Evolutionary conservation across 495 filamentous ascomycete genomes (phyloP).

Genomic region (Daldinia loculata): DNA sequence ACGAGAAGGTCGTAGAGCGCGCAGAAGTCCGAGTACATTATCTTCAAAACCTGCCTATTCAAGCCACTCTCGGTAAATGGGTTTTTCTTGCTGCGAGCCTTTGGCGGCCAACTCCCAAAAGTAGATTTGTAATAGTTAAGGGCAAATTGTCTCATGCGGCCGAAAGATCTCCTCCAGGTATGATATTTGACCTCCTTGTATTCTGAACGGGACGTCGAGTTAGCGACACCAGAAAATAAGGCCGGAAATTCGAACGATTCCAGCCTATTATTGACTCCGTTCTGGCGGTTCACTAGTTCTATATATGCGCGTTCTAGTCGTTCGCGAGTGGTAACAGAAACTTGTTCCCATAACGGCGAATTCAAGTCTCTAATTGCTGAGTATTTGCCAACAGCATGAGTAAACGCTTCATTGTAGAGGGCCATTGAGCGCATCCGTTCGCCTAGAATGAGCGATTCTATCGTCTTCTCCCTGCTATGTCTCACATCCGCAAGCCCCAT

Average conservation of each 20-base stretch:
- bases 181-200: constrained; percentile 83
- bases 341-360: constrained; percentile 71
- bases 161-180: constrained; percentile 78
- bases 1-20: constrained; percentile 89
- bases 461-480: constrained; percentile 84
- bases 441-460: constrained; percentile 87
- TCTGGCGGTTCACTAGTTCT: constrained; percentile 75
- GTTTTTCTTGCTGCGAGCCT: constrained; percentile 91
- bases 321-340: constrained; percentile 75
- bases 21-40: constrained; percentile 86
- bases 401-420: constrained; percentile 89
- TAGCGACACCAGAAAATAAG: constrained; percentile 87
- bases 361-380: constrained; percentile 73
- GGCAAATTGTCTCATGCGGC: constrained; percentile 75
- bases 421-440: constrained; percentile 83
- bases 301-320: constrained; percentile 82
- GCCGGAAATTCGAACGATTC: constrained; percentile 89
- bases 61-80: constrained; percentile 84
- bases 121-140: constrained; percentile 80
- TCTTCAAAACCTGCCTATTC: constrained; percentile 81
- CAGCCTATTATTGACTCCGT: constrained; percentile 71
- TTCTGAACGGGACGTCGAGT: constrained; percentile 75
- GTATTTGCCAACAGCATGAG: constrained; percentile 92
- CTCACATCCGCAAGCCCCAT: constrained; percentile 81
- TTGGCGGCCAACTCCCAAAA: constrained; percentile 95